Evolutionary conservation across 208 protist genomes (phyloP).

Genomic region (Acanthamoeba rhysodes): DNA sequence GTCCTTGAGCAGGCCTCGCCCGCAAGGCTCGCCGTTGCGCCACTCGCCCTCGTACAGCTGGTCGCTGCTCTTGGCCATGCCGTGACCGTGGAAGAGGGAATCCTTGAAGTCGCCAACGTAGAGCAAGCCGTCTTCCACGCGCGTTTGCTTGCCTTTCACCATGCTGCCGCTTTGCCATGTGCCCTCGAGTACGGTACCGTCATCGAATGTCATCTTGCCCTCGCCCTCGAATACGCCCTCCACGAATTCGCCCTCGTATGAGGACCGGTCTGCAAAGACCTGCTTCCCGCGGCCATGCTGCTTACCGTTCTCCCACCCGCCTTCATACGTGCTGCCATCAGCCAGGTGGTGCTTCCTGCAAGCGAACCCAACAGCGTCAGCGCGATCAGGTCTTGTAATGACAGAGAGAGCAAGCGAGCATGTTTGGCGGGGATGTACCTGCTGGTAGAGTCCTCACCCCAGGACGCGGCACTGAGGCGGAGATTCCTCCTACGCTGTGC

Average conservation of each 20-base stretch:
- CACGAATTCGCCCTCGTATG: conserved; percentile 75
- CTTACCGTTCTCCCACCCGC: not conserved
- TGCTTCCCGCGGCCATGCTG: conserved; percentile 43
- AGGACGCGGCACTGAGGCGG: not conserved
- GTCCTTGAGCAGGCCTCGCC: conserved; percentile 5
- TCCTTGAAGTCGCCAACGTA: conserved; percentile 63
- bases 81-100: conserved; percentile 45
- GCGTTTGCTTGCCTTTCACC: conserved; percentile 64
- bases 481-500: not conserved
- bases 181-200: conserved; percentile 81
- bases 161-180: conserved; percentile 68
- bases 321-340: conserved; percentile 62
- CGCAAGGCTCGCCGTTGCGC: conserved; percentile 55
- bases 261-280: not conserved
- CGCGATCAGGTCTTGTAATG: not conserved
- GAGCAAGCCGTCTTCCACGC: conserved; percentile 64
- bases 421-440: not conserved
- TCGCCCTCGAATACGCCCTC: conserved; percentile 70
- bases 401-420: not conserved
- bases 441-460: not conserved
- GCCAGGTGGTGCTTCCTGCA: conserved; percentile 20
- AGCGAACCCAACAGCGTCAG: not conserved
- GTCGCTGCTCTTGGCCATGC: conserved; percentile 54
- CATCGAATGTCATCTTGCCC: conserved; percentile 78
- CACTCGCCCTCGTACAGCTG: conserved; percentile 45